phyloP scores from a whole-genome alignment of 31 red algal genomes.

The Bonnemaisonia californica region DNA sequence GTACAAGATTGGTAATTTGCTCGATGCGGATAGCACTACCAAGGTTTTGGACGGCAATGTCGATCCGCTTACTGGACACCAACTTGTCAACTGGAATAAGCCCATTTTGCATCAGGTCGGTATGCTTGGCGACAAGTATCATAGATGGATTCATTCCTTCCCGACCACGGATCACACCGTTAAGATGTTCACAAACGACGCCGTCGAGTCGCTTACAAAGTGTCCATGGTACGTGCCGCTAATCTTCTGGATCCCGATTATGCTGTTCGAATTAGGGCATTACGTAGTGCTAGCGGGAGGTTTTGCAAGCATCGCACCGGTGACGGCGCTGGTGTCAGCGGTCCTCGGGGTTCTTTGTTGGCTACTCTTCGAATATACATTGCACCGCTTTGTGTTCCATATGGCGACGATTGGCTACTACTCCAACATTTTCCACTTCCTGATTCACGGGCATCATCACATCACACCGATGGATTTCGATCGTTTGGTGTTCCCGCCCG shows the following conservation, averaged over 20 bases:
- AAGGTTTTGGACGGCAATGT: constrained; percentile 68
- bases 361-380: constrained; percentile 92
- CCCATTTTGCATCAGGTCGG: constrained; percentile 95
- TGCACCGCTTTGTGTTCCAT: constrained; percentile 92
- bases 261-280: constrained; percentile 46
- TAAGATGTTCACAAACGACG: constrained; percentile 86
- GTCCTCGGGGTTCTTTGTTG: constrained; percentile 69
- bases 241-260: constrained; percentile 88
- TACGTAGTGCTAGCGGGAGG: constrained; percentile 62
- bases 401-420: constrained; percentile 73
- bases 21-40: constrained; percentile 28
- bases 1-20: constrained; percentile 81
- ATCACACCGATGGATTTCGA: constrained; percentile 97
- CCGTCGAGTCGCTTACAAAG: constrained; percentile 86
- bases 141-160: constrained; percentile 95
- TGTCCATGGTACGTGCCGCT: constrained; percentile 99
- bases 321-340: constrained; percentile 17
- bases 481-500: constrained; percentile 93
- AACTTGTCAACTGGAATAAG: constrained; percentile 82
- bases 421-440: constrained; percentile 93
- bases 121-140: constrained; percentile 87
- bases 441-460: constrained; percentile 98
- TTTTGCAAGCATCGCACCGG: constrained; percentile 9
- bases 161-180: constrained; percentile 96
- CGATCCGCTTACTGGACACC: constrained; percentile 59